phyloP scores from a whole-genome alignment of 805 yeast species.

The Yarrowia bubula region DNA sequence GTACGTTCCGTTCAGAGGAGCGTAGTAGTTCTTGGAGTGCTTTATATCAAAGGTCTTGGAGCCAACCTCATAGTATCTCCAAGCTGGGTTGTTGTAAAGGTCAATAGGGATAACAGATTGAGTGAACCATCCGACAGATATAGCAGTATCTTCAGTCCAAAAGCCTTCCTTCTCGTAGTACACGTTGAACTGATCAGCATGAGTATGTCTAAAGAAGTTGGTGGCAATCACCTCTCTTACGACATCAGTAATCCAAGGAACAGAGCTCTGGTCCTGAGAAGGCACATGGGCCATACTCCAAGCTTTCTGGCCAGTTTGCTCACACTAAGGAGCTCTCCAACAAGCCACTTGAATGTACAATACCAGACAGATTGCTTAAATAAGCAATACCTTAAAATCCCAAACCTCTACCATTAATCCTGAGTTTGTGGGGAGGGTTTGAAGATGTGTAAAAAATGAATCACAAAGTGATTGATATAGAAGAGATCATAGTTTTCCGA shows the following conservation, averaged over 20 bases:
- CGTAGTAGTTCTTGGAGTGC: conserved; percentile 58
- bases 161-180: conserved; percentile 50
- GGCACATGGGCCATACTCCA: conserved; percentile 76
- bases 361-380: conserved; percentile 54
- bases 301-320: conserved; percentile 55
- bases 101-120: conserved; percentile 64
- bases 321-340: conserved; percentile 60
- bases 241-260: conserved; percentile 59
- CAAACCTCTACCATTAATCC: too few relatives aligned
- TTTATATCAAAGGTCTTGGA: conserved; percentile 56
- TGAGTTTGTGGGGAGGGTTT: too few relatives aligned
- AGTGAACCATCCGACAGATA: conserved; percentile 60
- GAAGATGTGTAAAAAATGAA: too few relatives aligned
- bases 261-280: conserved; percentile 47
- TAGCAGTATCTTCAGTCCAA: conserved; percentile 37
- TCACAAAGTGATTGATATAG: too few relatives aligned
- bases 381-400: too few relatives aligned
- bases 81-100: conserved; percentile 64
- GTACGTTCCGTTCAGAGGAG: conserved; percentile 55
- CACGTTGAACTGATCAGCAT: conserved; percentile 62
- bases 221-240: conserved; percentile 62
- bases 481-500: too few relatives aligned
- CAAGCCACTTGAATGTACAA: conserved; percentile 58
- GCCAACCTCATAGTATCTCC: conserved; percentile 72
- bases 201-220: conserved; percentile 70